Percentiles rank a stretch among this genome's conserved stretches.
phyloP scores from a whole-genome alignment of 139 green algal species.

The Yamagishiella unicocca region DNA sequence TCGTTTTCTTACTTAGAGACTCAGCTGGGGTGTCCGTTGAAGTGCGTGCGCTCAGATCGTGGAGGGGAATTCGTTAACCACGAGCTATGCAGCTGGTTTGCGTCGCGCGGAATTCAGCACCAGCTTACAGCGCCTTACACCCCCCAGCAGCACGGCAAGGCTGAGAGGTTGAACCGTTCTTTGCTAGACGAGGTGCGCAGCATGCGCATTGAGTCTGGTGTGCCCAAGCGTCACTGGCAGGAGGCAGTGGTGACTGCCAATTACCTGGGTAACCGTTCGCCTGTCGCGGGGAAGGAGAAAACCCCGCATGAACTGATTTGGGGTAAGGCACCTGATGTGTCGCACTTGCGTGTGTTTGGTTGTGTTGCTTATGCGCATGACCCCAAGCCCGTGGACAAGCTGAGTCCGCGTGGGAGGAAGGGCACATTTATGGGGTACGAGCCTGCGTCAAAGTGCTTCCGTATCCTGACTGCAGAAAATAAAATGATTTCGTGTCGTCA shows the following conservation, averaged over 20 bases:
- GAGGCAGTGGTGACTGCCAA: background rate
- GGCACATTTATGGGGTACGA: too few relatives aligned
- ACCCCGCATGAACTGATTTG: background rate
- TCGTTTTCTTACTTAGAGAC: background rate
- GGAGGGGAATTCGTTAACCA: background rate
- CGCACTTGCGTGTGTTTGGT: background rate
- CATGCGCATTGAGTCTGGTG: constrained; percentile 13
- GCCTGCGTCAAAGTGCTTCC: too few relatives aligned
- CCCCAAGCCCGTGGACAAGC: background rate
- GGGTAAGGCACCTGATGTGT: background rate
- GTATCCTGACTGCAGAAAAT: too few relatives aligned
- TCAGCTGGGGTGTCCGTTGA: background rate
- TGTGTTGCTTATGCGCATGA: background rate
- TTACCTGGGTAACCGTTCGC: constrained; percentile 12
- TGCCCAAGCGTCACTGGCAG: background rate
- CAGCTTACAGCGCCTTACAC: background rate
- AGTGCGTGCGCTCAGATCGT: background rate
- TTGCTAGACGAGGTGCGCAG: constrained; percentile 24
- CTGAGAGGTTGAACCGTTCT: constrained; percentile 53
- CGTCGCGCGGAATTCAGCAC: background rate
- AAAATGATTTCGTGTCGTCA: too few relatives aligned
- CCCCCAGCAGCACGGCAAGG: constrained; percentile 44
- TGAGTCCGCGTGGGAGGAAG: background rate
- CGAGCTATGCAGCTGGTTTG: background rate
- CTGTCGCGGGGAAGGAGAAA: background rate